Evolutionary conservation across 345 rosid species (phyloP), one percentile per base, ranked within the genome.

Genomic region (Eucalyptus curtisii): DNA sequence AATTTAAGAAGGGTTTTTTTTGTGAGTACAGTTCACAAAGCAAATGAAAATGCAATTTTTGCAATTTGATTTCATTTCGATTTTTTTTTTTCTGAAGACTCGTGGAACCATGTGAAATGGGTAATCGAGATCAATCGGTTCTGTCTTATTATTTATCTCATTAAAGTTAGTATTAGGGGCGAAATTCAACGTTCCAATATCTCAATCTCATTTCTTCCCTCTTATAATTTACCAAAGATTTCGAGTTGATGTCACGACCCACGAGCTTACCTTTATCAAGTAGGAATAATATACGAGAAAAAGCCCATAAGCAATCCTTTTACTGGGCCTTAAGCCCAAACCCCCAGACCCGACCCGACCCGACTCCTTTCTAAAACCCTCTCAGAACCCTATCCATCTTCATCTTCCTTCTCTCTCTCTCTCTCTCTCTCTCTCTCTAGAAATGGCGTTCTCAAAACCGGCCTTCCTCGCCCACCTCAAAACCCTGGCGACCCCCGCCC

Each of bases 391-490:
- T 89, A n/a, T 27, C 27, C 16, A 61, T 30, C 81, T 9, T 45
- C 27, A n/a, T 17, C 55, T 45, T 19, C 71, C 31, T 48, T 57
- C 50, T 8, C 25, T 48, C 89, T 49, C 10, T 31, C 86, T 31
- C 24, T 42, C n/a, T n/a, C n/a, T n/a, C n/a, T n/a, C 42, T 37
- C 11, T 59, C 48, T 31, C 86, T 48, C 24, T 48, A 49, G n/a
- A 25, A 88, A 95, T 96, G 99, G 92, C 97, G 44, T 92, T 96
- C 86, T 92, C 94, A 10, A 95, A 95, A 89, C 91, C 92, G 11
- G 87, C 92, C 48, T 90, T 97, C 89, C 88, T 97, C 68, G 50
- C 85, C 88, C 96, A 91, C 87, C 93, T 95, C 33, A 93, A 91
- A 92, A 81, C 85, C 68, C 90, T 97, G 49, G 44, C 94, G 27